phyloP scores from a whole-genome alignment of 2,329 filamentous ascomycete species.

The Colletotrichum viniferum region DNA sequence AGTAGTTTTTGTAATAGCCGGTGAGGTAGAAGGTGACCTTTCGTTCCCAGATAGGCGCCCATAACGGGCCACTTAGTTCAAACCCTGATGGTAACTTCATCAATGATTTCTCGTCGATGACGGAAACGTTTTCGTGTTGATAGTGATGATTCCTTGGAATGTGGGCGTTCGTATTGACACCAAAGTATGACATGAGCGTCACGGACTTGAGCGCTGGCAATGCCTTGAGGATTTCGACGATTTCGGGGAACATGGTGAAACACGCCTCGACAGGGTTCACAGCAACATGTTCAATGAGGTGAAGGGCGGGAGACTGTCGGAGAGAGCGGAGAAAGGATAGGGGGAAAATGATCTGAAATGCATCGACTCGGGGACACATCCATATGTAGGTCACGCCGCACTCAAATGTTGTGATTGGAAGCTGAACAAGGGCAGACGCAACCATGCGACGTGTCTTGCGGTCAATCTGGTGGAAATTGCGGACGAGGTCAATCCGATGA shows the following conservation, averaged over 20 bases:
- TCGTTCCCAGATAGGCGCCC: neutral
- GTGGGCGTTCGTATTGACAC: neutral
- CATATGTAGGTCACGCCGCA: neutral
- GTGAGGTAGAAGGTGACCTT: neutral
- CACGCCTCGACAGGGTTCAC: neutral
- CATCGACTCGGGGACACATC: neutral
- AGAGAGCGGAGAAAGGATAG: neutral
- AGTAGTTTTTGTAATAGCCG: neutral
- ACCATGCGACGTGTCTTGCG: neutral
- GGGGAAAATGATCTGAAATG: neutral
- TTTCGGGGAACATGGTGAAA: neutral
- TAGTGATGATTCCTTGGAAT: fast-evolving
- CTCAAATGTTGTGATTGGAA: neutral
- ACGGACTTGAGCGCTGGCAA: neutral
- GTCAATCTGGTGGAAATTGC: neutral
- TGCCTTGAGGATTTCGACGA: neutral
- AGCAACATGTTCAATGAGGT: neutral
- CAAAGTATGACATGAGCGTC: neutral
- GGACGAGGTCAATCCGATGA: neutral
- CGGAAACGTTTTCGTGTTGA: neutral
- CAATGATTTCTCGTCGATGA: neutral
- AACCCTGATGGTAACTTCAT: neutral
- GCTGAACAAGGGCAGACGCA: neutral
- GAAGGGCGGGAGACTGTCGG: neutral
- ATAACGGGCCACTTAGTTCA: neutral